A percentile compares a stretch with the other conserved stretches of the same genome.
Conservation (phyloP, 768 basidiomycete genomes). For the Lactifluus pinguis region DNA sequence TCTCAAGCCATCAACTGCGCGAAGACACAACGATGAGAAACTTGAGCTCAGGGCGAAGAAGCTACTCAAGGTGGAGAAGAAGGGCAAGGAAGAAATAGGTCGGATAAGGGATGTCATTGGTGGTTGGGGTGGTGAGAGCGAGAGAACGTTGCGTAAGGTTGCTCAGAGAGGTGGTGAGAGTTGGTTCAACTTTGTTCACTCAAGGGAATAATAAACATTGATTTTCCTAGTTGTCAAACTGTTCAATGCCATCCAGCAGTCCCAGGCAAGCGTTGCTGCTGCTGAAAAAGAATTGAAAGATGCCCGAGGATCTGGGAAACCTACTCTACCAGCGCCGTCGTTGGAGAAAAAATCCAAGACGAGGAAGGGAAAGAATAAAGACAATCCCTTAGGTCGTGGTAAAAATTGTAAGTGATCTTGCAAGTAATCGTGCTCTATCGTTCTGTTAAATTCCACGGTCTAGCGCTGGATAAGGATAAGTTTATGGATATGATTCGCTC, state of each 20-base stretch:
- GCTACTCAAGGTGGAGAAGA: constrained; percentile 59
- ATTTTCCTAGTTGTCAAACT: constrained; percentile 58
- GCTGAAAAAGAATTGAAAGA: constrained; percentile 52
- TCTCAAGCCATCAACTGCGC: constrained; percentile 63
- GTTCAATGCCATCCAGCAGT: constrained; percentile 81
- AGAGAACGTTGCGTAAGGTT: constrained; percentile 67
- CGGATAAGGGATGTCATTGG: constrained; percentile 65
- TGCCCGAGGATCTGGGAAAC: constrained; percentile 62
- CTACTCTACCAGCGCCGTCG: constrained; percentile 57
- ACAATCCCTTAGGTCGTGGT: constrained; percentile 43
- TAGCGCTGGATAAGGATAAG: constrained; percentile 59
- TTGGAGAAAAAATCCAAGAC: constrained; percentile 39
- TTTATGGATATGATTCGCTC: constrained; percentile 81
- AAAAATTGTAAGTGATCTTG: constrained; percentile 44
- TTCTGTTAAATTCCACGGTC: constrained; percentile 3
- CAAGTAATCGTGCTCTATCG: neutral
- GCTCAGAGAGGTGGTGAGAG: constrained; percentile 74
- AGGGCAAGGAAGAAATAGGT: constrained; percentile 63
- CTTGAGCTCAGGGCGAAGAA: constrained; percentile 64
- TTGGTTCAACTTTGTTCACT: neutral
- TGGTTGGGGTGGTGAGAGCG: constrained; percentile 84
- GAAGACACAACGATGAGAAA: constrained; percentile 67
- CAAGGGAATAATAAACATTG: neutral
- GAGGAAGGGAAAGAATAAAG: constrained; percentile 45
- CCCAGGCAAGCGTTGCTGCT: constrained; percentile 48